A percentile compares a stretch with the other conserved stretches of the same genome.
Evolutionary conservation across 805 yeast species (phyloP).

Genomic region (Lachancea meyersii): DNA sequence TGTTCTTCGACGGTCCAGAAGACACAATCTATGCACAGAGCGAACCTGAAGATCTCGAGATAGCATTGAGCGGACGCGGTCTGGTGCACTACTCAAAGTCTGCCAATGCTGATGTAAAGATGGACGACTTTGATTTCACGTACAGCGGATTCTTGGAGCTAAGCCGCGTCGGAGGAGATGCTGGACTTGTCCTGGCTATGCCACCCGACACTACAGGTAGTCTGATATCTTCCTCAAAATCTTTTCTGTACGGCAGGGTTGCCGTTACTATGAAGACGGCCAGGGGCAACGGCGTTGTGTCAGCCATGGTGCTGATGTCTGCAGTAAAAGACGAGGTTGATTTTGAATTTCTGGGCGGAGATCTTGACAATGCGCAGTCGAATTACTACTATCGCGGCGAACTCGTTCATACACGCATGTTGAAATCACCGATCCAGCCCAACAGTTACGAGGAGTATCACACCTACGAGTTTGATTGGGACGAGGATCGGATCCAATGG

Average conservation of each 20-base stretch:
- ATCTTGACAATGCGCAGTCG: constrained; percentile 59
- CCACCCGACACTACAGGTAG: constrained; percentile 71
- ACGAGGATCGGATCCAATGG: constrained; percentile 66
- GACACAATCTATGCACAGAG: background rate
- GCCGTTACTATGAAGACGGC: constrained; percentile 66
- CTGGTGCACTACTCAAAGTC: constrained; percentile 26
- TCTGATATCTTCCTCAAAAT: constrained; percentile 68
- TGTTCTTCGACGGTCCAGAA: background rate
- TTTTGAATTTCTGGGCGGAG: constrained; percentile 77
- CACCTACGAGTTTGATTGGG: constrained; percentile 76
- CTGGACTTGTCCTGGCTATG: constrained; percentile 50
- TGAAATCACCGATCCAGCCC: constrained; percentile 25
- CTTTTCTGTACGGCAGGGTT: constrained; percentile 79
- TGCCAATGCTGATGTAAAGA: constrained; percentile 53
- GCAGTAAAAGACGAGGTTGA: constrained; percentile 90
- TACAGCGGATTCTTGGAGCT: constrained; percentile 50
- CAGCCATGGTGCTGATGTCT: constrained; percentile 76
- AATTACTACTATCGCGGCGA: constrained; percentile 77
- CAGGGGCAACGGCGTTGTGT: constrained; percentile 69
- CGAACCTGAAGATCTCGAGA: background rate
- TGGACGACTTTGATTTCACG: constrained; percentile 56
- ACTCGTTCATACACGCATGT: constrained; percentile 56
- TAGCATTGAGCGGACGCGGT: constrained; percentile 16
- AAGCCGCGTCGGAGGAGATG: constrained; percentile 38
- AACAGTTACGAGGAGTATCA: constrained; percentile 65